Base-by-base conservation (phyloP, 768 basidiomycete species). In the Cytidiella melzeri region DNA sequence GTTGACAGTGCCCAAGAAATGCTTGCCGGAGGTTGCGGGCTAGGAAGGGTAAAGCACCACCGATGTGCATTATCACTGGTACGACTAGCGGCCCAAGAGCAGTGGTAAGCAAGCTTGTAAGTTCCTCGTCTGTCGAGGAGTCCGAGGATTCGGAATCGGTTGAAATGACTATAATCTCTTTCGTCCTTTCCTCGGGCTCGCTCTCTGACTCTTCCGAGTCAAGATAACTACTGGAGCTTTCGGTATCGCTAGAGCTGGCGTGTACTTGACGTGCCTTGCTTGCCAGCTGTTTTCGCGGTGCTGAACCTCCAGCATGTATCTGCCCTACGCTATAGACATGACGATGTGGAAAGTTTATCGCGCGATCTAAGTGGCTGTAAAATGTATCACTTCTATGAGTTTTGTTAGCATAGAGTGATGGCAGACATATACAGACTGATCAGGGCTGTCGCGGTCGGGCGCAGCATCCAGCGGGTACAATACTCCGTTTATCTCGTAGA, bases 1-100 rank as follows among this genome's bases (percentile, higher is more conserved):
- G 52, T 24, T 47, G 53, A 57, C 81, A 84, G 19, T 67, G 68
- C 18, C 52, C 34, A n/a, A 47, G 52, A 57, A 85, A 85, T 1
- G 77, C 77, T 2, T 43, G 55, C 12, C 70, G 68, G 15, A 86
- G 56, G 54, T 77, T 79, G 10, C 79, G 75, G 23, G 61, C 65
- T 19, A 83, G 66, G 58, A 85, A 86, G 0, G 84, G 84, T 4
- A 84, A 69, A 15, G 21, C 19, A 9, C 34, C 30, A 19, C 45
- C 30, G 1, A 28, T 7, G 9, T 43, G 47, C 1, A 49, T 26
- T 13, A 41, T 41, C 5, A 28, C 36, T 3, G 45, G n/a, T 4
- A 41, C 36, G 13, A 41, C n/a, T 25, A 57, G 45, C 2, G 51
- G 48, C 15, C 55, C 55, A 25, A 56, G 45, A 0, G 57, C 59